Evolutionary conservation across 495 filamentous ascomycete genomes (phyloP).

Genomic region (Lophiotrema nucula): DNA sequence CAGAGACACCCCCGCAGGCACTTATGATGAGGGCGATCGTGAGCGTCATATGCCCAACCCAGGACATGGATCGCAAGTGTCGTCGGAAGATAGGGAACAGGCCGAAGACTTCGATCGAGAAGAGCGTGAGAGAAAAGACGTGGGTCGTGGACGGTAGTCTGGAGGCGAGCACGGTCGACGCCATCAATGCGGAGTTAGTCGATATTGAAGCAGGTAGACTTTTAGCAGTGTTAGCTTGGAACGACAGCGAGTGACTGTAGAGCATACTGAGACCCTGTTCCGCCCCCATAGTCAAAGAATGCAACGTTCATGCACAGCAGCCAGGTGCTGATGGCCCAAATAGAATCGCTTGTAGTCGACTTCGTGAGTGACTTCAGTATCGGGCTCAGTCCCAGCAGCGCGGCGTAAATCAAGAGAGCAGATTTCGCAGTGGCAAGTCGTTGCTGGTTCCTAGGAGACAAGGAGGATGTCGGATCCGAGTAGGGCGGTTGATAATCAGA

Average conservation of each 20-base stretch:
- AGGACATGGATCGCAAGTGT: constrained; percentile 77
- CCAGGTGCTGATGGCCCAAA: constrained; percentile 95
- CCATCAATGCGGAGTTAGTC: constrained; percentile 94
- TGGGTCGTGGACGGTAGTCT: constrained; percentile 84
- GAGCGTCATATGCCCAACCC: constrained; percentile 75
- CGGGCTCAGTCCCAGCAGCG: constrained; percentile 83
- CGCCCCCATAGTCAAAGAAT: constrained; percentile 91
- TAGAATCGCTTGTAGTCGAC: constrained; percentile 85
- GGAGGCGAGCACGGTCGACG: constrained; percentile 85
- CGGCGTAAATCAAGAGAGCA: constrained; percentile 87
- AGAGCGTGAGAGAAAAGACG: constrained; percentile 92
- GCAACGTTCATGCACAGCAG: constrained; percentile 93
- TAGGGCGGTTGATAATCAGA: constrained; percentile 34
- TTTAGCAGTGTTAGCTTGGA: constrained; percentile 12
- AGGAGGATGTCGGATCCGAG: constrained; percentile 33
- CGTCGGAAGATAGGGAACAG: constrained; percentile 93
- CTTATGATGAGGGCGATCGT: constrained; percentile 77
- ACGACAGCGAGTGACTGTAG: background rate
- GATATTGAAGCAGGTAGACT: constrained; percentile 83
- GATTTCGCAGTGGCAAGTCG: constrained; percentile 79
- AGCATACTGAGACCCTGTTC: constrained; percentile 55
- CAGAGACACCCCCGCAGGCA: constrained; percentile 74
- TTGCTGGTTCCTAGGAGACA: constrained; percentile 63
- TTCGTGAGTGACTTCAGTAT: constrained; percentile 92
- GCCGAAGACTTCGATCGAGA: constrained; percentile 95